Evolutionary conservation across 1,139 yeast genomes (phyloP), one percentile per base, ranked within the genome.

Genomic region (Groenewaldozyma sp.): DNA sequence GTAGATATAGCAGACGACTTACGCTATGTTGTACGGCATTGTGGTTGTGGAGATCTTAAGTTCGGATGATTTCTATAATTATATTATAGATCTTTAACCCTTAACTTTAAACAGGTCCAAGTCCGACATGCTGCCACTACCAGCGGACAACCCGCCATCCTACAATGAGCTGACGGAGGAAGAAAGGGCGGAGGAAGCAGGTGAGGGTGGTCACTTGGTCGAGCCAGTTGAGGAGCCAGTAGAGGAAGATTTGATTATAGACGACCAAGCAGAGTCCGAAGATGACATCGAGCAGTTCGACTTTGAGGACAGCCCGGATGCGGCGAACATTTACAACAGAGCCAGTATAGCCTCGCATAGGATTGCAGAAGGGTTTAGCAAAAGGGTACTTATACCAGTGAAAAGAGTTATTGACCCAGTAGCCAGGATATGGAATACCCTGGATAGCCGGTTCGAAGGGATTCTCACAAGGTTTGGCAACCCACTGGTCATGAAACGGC

Each of bases 401-500:
- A 54, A 53, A 28, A 61, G 72, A 24, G 68, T 64, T 38, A 62
- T 80, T 31, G 91, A 81, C 51, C 93, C 94, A 0, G 70, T 82
- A 9, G 78, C 76, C 34, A 80, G 76, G 50, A 67, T 76, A 1
- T 76, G 76, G 56, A 61, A 62, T 37, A 67, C 59, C 40, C 45
- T 72, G 28, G 64, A 63, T 42, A 52, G 63, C 34, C 68, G 68
- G 35, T 65, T 76, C 41, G 95, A 87, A 50, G 62, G 64, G 31
- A 60, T 69, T 31, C 63, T 88, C 20, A 68, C 78, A 31, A 73
- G 74, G 48, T 51, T 83, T 24, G 95, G 96, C 7, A 87, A 88
- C 56, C 96, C 96, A 1, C 63, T 88, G 41, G 82, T 91, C 40
- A 76, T 87, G 28, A 82, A 82, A 50, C 67, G 97, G 34, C 66